Base-by-base conservation (phyloP, 176 grass and related monocot genomes). In the Carex parvula region DNA sequence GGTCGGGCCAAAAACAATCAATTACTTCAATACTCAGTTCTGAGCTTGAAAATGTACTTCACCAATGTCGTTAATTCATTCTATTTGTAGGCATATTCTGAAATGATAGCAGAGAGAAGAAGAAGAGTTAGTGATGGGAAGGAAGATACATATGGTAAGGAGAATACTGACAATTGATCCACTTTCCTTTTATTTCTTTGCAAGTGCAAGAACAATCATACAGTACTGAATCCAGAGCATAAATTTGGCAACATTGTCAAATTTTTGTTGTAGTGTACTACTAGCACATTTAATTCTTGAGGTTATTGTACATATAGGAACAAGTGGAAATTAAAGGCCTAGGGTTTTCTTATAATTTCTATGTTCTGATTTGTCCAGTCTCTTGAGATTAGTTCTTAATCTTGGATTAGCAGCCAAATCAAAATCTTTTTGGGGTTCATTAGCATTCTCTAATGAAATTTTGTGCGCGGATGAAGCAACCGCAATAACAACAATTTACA, bases 81-180 rank as follows among this genome's bases (percentile, higher is more conserved):
- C 22, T 77, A 69, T 82, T 80, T 84, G 18, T 85, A 98, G 95
- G 95, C 89, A 44, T 98, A 98, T 88, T 92, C 89, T 1, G 80
- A 93, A 59, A 98, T 98, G 95, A 98, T 98, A 89, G 76, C 86
- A 16, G 91, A 95, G 87, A 93, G 95, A 82, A 93, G 90, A 68
- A 90, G 65, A 91, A 92, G 81, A 69, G 92, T 98, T 42, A 85
- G 89, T 35, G 92, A 87, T 29, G 95, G 95, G 21, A 77, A 89
- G 79, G 95, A 98, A 93, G 95, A 98, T 95, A 98, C 92, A 16
- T 98, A 91, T 57, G 95, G 95, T 26, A 88, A 84, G 86, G 86
- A 85, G 85, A 94, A 88, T 81, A 37, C 56, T 48, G 42, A 83
- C n/a, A 55, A 67, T 48, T 83, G 46, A 66, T 50, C 13, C 9